Evolutionary conservation across 768 basidiomycete genomes (phyloP), one percentile per base, ranked within the genome.

Genomic region (Omphalotus guepiniiformis): DNA sequence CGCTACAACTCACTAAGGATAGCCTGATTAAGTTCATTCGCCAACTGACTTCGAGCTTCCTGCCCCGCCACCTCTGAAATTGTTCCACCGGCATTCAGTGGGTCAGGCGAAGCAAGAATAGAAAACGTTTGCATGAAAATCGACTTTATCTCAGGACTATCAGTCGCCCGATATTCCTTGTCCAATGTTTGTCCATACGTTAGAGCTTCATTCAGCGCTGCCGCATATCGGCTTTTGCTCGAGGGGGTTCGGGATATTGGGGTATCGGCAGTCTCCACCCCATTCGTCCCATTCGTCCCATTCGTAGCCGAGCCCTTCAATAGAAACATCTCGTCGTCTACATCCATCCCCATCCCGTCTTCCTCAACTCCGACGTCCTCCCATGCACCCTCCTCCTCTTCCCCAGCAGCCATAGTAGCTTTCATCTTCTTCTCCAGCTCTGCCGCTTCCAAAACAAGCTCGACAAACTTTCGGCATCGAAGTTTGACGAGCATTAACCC

Each of bases 401-500:
- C 55, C 53, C 56, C n/a, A n/a, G n/a, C n/a, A 49, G 55, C 67
- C 52, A 58, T 57, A 34, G 61, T 66, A 25, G 61, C 63, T 49
- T 73, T 73, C 68, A 82, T 75, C 55, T 68, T 74, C 66, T 85
- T 83, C 69, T 81, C 79, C 51, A 85, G 66, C 51, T 83, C 85
- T 4, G 80, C 75, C 8, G 87, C 81, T 53, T 82, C 79, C 54
- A 91, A 58, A 12, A 89, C 77, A 23, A 91, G 75, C 63, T 93
- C 91, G 37, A 93, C 82, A 57, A 93, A 91, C 64, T 85, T 88
- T 56, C 89, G 76, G 65, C 89, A 90, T 21, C 84, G 78, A 55
- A 94, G 65, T 62, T 87, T 88, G 71, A 93, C 88, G n/a, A 78
- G 64, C 66, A 93, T 75, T 13, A 88, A 67, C 7, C 83, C 83